Evolutionary conservation across 2,329 filamentous ascomycete species (phyloP).

Genomic region (Diplodia sapinea): DNA sequence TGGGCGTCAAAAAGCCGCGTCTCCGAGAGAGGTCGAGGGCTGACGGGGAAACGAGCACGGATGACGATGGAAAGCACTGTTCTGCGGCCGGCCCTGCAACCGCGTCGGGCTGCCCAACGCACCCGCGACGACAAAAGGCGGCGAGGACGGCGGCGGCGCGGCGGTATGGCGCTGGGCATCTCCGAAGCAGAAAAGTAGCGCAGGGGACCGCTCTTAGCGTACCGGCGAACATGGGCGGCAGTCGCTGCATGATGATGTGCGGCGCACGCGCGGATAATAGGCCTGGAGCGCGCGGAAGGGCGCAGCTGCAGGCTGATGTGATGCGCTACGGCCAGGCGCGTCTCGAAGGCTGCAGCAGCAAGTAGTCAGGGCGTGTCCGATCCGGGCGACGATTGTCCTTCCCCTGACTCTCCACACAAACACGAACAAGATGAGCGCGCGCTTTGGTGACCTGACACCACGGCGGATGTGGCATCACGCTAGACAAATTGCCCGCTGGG

Average conservation of each 20-base stretch:
- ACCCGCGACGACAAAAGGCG: not conserved
- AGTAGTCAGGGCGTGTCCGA: constrained; percentile 2
- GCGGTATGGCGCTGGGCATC: constrained; percentile 1
- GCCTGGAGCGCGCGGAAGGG: not conserved
- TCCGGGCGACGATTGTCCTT: constrained; percentile 16
- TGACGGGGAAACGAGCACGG: constrained; percentile 6
- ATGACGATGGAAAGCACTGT: constrained; percentile 4
- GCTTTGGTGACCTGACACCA: constrained; percentile 28
- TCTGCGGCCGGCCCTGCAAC: constrained; percentile 8
- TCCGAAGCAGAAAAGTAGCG: constrained; percentile 9
- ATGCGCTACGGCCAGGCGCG: not conserved
- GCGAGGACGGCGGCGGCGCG: constrained; percentile 10
- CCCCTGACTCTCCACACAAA: constrained; percentile 25
- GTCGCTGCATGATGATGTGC: constrained; percentile 4
- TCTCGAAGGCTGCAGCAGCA: not conserved
- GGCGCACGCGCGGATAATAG: constrained; percentile 2
- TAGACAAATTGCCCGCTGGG: constrained; percentile 28
- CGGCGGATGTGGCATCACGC: constrained; percentile 25
- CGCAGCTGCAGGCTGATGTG: not conserved
- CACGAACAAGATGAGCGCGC: not conserved
- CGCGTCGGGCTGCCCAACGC: not conserved
- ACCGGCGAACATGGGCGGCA: not conserved
- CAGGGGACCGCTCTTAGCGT: constrained; percentile 1
- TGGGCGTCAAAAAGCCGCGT: constrained; percentile 8
- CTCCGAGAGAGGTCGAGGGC: not conserved